Percentiles rank a stretch among this genome's conserved stretches.
phyloP scores from a whole-genome alignment of 2,329 filamentous ascomycete species.

The Fusarium citri region DNA sequence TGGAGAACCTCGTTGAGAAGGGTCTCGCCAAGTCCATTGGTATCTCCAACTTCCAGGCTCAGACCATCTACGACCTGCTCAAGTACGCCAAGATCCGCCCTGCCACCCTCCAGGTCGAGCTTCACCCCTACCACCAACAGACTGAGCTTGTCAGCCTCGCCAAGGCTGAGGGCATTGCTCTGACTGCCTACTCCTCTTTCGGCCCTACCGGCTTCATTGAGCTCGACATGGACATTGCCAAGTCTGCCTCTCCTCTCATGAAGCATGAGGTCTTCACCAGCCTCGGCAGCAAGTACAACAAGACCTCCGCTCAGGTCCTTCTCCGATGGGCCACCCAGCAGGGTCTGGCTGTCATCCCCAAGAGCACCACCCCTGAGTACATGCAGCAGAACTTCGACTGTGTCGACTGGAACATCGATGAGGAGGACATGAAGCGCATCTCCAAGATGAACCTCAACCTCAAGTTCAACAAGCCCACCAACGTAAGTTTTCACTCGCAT shows the following conservation, averaged over 20 bases:
- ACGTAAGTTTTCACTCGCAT: slow-evolving; percentile 61
- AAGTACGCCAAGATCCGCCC: slow-evolving; percentile 80
- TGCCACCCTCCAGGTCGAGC: slow-evolving; percentile 86
- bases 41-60: slow-evolving; percentile 84
- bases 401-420: slow-evolving; percentile 72
- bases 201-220: slow-evolving; percentile 83
- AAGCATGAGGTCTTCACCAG: slow-evolving; percentile 73
- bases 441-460: slow-evolving; percentile 72
- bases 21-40: slow-evolving; percentile 80
- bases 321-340: slow-evolving; percentile 90
- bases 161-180: slow-evolving; percentile 74
- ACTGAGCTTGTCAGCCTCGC: slow-evolving; percentile 75
- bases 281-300: slow-evolving; percentile 76
- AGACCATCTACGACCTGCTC: slow-evolving; percentile 82
- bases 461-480: slow-evolving; percentile 81
- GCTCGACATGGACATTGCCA: slow-evolving; percentile 71
- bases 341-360: slow-evolving; percentile 83
- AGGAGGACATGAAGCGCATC: slow-evolving; percentile 76
- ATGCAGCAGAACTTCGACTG: slow-evolving; percentile 76
- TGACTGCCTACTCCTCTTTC: slow-evolving; percentile 88
- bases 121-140: slow-evolving; percentile 90
- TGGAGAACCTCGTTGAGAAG: slow-evolving; percentile 79
- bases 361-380: slow-evolving; percentile 67
- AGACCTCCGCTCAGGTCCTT: slow-evolving; percentile 82
- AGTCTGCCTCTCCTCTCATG: slow-evolving; percentile 75